These are phyloP conservation scores for Umbelopsis sp. DNA, from an alignment of 192 early-diverging fungal species.

Conservation along the genomic window DNA sequence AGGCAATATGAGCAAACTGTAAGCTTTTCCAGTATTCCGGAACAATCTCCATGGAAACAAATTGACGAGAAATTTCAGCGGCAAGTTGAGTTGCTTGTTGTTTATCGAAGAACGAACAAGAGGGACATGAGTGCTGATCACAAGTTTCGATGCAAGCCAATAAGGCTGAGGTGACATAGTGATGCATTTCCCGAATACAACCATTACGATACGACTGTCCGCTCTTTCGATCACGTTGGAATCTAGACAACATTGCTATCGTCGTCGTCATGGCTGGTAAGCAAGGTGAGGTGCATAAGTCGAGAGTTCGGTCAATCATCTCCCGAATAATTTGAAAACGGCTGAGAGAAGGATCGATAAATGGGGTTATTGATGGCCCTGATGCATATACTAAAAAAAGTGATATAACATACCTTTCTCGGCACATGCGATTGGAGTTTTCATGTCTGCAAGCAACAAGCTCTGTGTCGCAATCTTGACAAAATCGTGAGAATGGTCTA, in stretches of 20 bases:
- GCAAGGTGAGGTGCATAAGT: constrained; percentile 1
- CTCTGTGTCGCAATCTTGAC: not conserved
- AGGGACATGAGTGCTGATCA: not conserved
- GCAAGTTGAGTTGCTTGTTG: not conserved
- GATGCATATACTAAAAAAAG: not conserved
- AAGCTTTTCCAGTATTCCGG: constrained; percentile 58
- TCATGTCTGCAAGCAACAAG: constrained; percentile 5
- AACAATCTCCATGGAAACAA: constrained; percentile 21
- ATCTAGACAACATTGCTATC: not conserved
- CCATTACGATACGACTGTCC: constrained; percentile 2
- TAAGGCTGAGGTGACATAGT: not conserved
- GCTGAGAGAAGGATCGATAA: not conserved
- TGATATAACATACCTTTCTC: not conserved
- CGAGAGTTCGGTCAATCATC: not conserved
- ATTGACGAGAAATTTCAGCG: not conserved
- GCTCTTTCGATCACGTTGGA: not conserved
- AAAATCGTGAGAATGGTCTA: constrained; percentile 4
- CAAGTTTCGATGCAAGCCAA: constrained; percentile 3
- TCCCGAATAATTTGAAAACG: constrained; percentile 1
- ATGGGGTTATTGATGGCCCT: too few species aligned
- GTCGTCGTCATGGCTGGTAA: not conserved
- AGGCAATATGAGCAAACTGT: constrained; percentile 57
- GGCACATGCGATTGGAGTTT: not conserved
- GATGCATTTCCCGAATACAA: not conserved
- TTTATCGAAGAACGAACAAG: not conserved